Evolutionary conservation across 2,329 filamentous ascomycete species (phyloP).

Genomic region (Sporothrix phasma): DNA sequence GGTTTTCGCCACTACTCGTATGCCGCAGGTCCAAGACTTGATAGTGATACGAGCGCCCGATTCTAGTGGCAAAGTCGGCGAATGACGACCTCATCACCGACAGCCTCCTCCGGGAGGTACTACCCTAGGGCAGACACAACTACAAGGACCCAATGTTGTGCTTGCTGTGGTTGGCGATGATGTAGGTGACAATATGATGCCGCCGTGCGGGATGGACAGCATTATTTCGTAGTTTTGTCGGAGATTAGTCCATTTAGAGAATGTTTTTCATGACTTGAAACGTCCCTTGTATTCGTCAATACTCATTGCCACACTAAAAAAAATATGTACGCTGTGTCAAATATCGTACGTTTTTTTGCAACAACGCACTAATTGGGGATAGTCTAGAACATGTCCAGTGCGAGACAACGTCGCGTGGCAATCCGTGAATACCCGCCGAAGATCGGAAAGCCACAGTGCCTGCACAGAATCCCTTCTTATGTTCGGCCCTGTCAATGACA

Average conservation of each 20-base stretch:
- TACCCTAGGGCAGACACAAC: not conserved
- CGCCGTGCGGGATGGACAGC: not conserved
- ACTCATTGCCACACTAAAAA: not conserved
- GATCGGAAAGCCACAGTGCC: not conserved
- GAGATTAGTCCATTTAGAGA: too few species aligned
- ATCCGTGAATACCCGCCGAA: constrained; percentile 3
- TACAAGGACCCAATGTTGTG: not conserved
- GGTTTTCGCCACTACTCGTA: too few species aligned
- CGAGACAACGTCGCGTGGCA: not conserved
- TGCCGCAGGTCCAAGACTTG: not conserved
- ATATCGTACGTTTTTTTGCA: not conserved
- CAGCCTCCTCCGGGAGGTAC: not conserved
- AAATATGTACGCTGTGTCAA: not conserved
- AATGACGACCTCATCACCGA: not conserved
- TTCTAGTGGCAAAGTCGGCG: not conserved
- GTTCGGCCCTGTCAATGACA: not conserved
- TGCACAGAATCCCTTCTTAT: not conserved
- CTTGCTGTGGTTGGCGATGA: not conserved
- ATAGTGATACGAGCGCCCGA: not conserved
- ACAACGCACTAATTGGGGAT: not conserved
- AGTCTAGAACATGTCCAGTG: not conserved
- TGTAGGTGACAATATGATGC: not conserved
- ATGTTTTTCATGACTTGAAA: not conserved
- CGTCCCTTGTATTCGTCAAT: not conserved
- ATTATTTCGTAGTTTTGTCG: not conserved